Percentiles rank a stretch among this genome's conserved stretches.
Conservation (phyloP, 345 rosid species). For the Brassica carinata region DNA sequence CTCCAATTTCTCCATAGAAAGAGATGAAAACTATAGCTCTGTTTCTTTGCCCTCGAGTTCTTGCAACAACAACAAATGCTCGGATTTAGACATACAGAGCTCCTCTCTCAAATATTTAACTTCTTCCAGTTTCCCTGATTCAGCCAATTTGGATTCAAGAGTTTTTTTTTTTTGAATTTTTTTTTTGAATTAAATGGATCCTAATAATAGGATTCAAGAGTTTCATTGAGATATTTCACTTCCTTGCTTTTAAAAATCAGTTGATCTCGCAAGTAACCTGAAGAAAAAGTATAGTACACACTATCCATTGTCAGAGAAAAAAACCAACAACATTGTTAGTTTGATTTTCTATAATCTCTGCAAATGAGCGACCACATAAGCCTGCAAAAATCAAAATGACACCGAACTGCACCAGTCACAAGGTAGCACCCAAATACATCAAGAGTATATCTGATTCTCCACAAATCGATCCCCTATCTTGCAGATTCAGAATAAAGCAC, state of each 20-base stretch:
- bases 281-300: background rate
- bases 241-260: conserved; percentile 62
- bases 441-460: too few species aligned
- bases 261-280: conserved; percentile 89
- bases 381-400: too few species aligned
- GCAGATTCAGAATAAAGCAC: too few species aligned
- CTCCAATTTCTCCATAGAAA: conserved; percentile 67
- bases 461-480: too few species aligned
- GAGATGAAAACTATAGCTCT: conserved; percentile 58
- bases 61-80: conserved; percentile 48
- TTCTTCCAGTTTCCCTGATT: conserved; percentile 51
- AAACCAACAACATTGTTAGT: too few species aligned
- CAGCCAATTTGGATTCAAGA: conserved; percentile 64
- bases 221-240: conserved; percentile 54
- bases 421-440: too few species aligned
- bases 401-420: too few species aligned
- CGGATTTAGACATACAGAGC: conserved; percentile 51
- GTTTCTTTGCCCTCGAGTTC: conserved; percentile 65
- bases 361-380: too few species aligned
- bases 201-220: conserved; percentile 48
- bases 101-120: conserved; percentile 53
- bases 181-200: too few species aligned
- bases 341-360: too few species aligned
- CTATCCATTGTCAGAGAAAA: background rate
- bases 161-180: conserved; percentile 11